phyloP scores from a whole-genome alignment of 176 grass and related monocot genomes.

The Dendrocalamus sinicus region DNA sequence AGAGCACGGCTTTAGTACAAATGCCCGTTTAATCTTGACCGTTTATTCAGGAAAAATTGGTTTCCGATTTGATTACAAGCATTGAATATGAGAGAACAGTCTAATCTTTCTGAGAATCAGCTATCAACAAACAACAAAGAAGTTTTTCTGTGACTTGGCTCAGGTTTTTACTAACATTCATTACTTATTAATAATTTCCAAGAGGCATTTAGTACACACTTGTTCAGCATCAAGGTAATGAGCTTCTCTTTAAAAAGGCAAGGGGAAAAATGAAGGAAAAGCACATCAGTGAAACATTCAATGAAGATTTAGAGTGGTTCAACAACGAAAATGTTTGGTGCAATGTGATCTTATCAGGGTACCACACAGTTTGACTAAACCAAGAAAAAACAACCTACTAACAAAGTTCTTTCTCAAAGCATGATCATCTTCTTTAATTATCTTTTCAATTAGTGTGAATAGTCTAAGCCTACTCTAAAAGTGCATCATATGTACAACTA shows the following conservation, averaged over 20 bases:
- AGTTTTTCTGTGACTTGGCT: slow-evolving; percentile 22
- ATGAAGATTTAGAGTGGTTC: slow-evolving; percentile 19
- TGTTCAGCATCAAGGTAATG: not conserved
- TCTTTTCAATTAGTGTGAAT: not conserved
- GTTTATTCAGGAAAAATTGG: not conserved
- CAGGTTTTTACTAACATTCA: slow-evolving; percentile 11
- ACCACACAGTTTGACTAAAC: not conserved
- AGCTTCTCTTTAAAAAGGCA: not conserved
- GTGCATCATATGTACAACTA: slow-evolving; percentile 6
- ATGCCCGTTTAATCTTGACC: not conserved
- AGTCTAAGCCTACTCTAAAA: slow-evolving; percentile 10
- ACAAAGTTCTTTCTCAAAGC: not conserved
- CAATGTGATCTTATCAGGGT: not conserved
- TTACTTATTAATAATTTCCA: not conserved
- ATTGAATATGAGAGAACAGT: not conserved
- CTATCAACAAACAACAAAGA: slow-evolving; percentile 3
- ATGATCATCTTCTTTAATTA: not conserved
- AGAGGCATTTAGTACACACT: slow-evolving; percentile 20
- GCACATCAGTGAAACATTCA: not conserved
- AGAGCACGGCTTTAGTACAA: not conserved
- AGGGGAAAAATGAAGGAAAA: not conserved
- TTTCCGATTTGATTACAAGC: not conserved
- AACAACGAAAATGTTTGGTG: slow-evolving; percentile 10
- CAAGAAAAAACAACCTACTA: not conserved
- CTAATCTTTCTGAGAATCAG: slow-evolving; percentile 17